Evolutionary conservation across 352 stramenopile species (phyloP), one percentile per base, ranked within the genome.

Genomic region (Pythium volutum): DNA sequence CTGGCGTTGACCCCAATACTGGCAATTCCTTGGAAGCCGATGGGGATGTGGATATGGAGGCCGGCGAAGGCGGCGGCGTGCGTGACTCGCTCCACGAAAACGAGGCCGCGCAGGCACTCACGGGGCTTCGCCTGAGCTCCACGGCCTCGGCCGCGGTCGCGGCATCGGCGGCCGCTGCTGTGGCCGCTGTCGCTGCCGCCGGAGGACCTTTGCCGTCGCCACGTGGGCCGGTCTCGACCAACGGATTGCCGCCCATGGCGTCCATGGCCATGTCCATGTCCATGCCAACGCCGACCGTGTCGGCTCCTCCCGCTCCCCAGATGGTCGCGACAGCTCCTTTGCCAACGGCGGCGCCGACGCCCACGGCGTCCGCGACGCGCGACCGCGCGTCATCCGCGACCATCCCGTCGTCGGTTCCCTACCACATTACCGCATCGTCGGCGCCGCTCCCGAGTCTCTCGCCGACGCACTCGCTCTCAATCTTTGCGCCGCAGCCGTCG

Each of bases 91-190:
- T 75, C 57, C 80, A 89, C 62, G 82, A 92, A 55, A 75, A 76
- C 33, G 78, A 81, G 27, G 82, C 82, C 4, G 82, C 82, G 4
- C 80, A 92, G 59, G 82, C 82, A 53, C 76, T 92, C 36, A 92
- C 82, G 31, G 82, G 82, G 23, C 63, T 92, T 18, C 80, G 82
- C n/a, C 69, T 59, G 15, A 65, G 55, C 47, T 59, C 60, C 42
- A 55, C 59, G 22, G 59, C 55, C 3, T 58, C 65, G 15, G 48
- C 65, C 8, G 48, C 58, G 12, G 58, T 57, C 29, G 59, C 58
- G 1, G 59, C 64, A 18, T 64, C 59, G 12, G 65, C 65, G 0
- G 59, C 55, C 1, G 59, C 59, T 8, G 59, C 65, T 11, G 59
- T 67, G 12, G 55, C 59, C 12, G 59, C 65, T 22, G 59, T 67